phyloP scores from a whole-genome alignment of 1,139 yeast genomes.

The Blastobotrys malaysiensis region DNA sequence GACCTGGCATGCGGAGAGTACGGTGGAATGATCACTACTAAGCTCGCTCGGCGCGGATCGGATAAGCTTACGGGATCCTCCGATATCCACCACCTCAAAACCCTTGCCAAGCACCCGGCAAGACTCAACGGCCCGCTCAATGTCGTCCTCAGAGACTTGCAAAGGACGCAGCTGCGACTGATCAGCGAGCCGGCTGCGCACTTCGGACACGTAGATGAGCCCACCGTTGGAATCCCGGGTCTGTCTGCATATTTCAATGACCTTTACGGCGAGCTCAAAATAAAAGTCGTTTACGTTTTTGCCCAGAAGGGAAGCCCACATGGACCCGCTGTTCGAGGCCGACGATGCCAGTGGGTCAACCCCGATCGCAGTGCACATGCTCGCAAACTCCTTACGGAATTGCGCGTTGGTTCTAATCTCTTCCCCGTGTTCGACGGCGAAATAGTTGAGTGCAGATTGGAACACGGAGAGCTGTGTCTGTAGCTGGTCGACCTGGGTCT shows the following conservation, averaged over 20 bases:
- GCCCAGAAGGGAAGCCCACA: constrained; percentile 37
- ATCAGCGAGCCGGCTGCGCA: constrained; percentile 36
- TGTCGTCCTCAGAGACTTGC: constrained; percentile 42
- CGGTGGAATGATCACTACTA: constrained; percentile 58
- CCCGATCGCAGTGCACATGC: constrained; percentile 72
- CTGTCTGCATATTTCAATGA: constrained; percentile 68
- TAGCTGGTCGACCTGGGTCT: constrained; percentile 33
- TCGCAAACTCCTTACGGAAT: constrained; percentile 64
- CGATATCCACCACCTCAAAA: constrained; percentile 38
- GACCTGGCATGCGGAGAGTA: constrained; percentile 69
- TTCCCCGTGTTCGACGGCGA: constrained; percentile 48
- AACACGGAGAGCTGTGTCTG: constrained; percentile 36
- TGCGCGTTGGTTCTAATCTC: constrained; percentile 62
- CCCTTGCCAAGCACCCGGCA: constrained; percentile 44
- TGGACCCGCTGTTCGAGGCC: constrained; percentile 33
- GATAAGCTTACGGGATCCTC: constrained; percentile 32
- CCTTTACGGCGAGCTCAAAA: constrained; percentile 61
- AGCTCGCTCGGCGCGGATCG: constrained; percentile 49
- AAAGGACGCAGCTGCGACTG: constrained; percentile 24
- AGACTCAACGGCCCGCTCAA: constrained; percentile 44
- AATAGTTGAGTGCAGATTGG: constrained; percentile 34
- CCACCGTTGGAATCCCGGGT: constrained; percentile 79
- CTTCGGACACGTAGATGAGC: constrained; percentile 58
- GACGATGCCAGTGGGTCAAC: constrained; percentile 69
- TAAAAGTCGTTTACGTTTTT: constrained; percentile 49